Base-by-base conservation (phyloP, 768 basidiomycete species). In the Clitopilus hobsonii region DNA sequence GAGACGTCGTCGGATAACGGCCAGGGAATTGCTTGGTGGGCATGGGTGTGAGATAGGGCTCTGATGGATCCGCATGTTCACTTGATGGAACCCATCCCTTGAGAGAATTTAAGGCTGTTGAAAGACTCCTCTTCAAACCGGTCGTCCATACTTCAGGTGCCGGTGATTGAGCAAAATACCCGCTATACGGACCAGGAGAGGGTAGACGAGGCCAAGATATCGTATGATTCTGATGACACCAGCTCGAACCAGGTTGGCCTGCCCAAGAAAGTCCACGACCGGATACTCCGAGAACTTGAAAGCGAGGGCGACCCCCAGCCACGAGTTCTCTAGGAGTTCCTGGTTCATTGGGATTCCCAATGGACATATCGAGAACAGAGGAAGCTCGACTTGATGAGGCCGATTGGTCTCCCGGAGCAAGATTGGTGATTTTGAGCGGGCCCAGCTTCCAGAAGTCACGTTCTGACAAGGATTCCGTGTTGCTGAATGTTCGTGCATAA, bases 371-470 rank as follows among this genome's bases (percentile, higher is more conserved):
- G 10, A 63, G 55, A 49, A 60, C 62, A 1, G 66, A 64, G 5
- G 61, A 57, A 1, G 65, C 59, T 53, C 65, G 67, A 48, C 71
- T 71, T 28, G 70, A 69, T 36, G 65, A 63, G 0, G 66, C 69
- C 24, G 74, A 72, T n/a, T 71, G 53, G 50, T 83, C 81, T 5
- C 77, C 81, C 6, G 79, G 76, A 1, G 71, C 63, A 52, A 74
- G 67, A 60, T 84, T 83, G 24, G 78, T 69, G 48, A 84, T 74
- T 47, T 72, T 75, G 16, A 83, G 70, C 11, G 65, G 69, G 3
- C 80, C 80, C 0, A 82, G 69, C 2, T 74, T 72, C 32, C 62
- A 61, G 28, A 61, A 61, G 52, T 67, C 73, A n/a, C n/a, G n/a
- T n/a, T n/a, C n/a, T n/a, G n/a, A n/a, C n/a, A n/a, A n/a, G n/a